Percentiles rank a stretch among this genome's conserved stretches.
Evolutionary conservation across 176 grass and related monocot genomes (phyloP).

Genomic region (Musa troglodytarum): DNA sequence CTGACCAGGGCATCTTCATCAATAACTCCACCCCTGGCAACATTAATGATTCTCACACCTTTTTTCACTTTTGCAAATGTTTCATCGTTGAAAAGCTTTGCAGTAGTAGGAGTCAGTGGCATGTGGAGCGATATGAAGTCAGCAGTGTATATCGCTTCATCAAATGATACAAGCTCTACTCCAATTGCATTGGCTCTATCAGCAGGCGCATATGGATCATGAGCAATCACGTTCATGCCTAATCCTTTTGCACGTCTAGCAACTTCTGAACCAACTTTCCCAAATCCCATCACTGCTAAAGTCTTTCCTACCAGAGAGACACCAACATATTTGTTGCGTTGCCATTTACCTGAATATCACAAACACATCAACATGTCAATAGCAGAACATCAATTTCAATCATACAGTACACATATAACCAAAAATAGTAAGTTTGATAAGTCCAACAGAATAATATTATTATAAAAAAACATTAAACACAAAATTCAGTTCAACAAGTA

Average conservation of each 20-base stretch:
- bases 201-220: slow-evolving; percentile 16
- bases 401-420: background rate
- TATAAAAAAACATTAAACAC: too few relatives aligned
- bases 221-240: slow-evolving; percentile 11
- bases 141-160: slow-evolving; percentile 11
- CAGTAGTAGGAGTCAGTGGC: slow-evolving; percentile 4
- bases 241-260: slow-evolving; percentile 6
- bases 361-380: too few relatives aligned
- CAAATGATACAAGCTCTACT: slow-evolving; percentile 5
- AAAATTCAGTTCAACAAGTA: too few relatives aligned
- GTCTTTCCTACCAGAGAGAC: slow-evolving; percentile 7
- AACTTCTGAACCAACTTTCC: slow-evolving; percentile 16
- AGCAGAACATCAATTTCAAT: background rate
- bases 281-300: slow-evolving; percentile 3
- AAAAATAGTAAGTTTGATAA: background rate
- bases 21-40: slow-evolving; percentile 9
- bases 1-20: slow-evolving; percentile 2
- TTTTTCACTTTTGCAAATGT: slow-evolving; percentile 13
- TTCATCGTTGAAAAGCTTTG: slow-evolving; percentile 14
- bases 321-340: slow-evolving; percentile 3
- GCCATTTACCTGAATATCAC: slow-evolving; percentile 1
- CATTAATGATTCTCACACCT: slow-evolving; percentile 1
- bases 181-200: background rate
- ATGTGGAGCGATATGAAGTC: slow-evolving; percentile 16
- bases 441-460: background rate